Percentiles rank a stretch among this genome's conserved stretches.
phyloP scores from a whole-genome alignment of 768 basidiomycete genomes.

The Tulasnella sp. region DNA sequence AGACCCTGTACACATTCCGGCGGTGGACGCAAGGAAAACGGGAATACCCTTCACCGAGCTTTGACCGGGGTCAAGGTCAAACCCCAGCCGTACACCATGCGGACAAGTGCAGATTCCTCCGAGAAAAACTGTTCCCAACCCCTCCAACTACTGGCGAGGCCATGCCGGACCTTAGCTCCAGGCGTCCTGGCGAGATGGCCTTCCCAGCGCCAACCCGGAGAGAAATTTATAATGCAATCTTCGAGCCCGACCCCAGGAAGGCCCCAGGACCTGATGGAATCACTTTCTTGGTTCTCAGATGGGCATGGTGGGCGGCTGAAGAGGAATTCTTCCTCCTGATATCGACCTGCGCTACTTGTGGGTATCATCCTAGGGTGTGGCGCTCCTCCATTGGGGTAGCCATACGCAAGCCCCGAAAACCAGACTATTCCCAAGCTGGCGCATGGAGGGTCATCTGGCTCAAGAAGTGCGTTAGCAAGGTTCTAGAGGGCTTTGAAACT shows the following conservation, averaged over 20 bases:
- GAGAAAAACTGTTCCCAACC: not conserved
- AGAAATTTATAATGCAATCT: not conserved
- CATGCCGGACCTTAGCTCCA: not conserved
- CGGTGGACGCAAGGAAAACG: conserved; percentile 1
- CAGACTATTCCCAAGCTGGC: too few relatives aligned
- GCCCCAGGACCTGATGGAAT: conserved; percentile 7
- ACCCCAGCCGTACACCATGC: not conserved
- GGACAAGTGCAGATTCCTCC: not conserved
- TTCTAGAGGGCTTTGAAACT: too few relatives aligned
- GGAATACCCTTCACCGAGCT: not conserved
- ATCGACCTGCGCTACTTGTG: too few relatives aligned
- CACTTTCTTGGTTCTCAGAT: not conserved
- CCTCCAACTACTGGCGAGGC: not conserved
- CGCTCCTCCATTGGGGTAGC: too few relatives aligned
- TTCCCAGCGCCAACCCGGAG: not conserved
- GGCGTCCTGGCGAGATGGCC: not conserved
- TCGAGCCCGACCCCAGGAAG: not conserved
- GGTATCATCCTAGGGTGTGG: too few relatives aligned
- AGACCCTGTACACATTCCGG: not conserved
- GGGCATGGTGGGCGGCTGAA: conserved; percentile 5
- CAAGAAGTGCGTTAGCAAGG: too few relatives aligned
- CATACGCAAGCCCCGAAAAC: too few relatives aligned
- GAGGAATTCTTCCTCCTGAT: conserved; percentile 20
- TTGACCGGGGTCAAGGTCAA: not conserved
- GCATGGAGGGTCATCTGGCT: too few relatives aligned